Percentiles rank a stretch among this genome's conserved stretches.
Conservation (phyloP, 345 rosid species). For the Syzygium aqueum region DNA sequence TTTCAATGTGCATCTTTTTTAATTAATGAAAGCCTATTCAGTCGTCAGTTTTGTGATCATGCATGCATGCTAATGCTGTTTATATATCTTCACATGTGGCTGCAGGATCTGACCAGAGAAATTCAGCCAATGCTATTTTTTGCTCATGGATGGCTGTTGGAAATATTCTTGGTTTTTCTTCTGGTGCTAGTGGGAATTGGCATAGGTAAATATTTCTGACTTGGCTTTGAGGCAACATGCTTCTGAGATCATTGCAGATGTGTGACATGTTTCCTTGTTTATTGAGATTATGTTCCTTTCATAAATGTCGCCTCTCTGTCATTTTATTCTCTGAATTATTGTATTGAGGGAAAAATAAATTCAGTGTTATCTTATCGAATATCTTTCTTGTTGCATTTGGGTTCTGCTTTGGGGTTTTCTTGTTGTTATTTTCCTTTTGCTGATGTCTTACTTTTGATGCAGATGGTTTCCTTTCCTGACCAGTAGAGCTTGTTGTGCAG, state of each 20-base stretch:
- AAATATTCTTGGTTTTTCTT: constrained; percentile 91
- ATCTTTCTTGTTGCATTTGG: not conserved
- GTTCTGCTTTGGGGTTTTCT: not conserved
- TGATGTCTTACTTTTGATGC: constrained; percentile 15
- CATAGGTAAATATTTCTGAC: constrained; percentile 46
- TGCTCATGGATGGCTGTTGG: constrained; percentile 99
- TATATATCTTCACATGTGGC: not conserved
- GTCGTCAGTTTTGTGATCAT: not conserved
- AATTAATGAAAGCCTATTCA: not conserved
- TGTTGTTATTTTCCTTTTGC: not conserved
- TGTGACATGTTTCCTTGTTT: not conserved
- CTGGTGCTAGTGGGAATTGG: constrained; percentile 94
- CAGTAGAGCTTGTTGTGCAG: constrained; percentile 89
- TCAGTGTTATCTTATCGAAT: not conserved
- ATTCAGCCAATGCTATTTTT: constrained; percentile 88
- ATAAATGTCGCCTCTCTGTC: not conserved
- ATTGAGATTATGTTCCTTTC: not conserved
- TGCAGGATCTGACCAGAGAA: constrained; percentile 89
- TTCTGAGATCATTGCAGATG: not conserved
- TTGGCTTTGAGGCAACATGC: not conserved
- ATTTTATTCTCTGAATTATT: not conserved
- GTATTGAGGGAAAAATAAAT: not conserved
- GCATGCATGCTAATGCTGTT: not conserved
- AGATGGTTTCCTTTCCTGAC: constrained; percentile 98
- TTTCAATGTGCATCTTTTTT: not conserved